Evolutionary conservation across 768 basidiomycete genomes (phyloP).

Genomic region (Hypholoma sublateritium): DNA sequence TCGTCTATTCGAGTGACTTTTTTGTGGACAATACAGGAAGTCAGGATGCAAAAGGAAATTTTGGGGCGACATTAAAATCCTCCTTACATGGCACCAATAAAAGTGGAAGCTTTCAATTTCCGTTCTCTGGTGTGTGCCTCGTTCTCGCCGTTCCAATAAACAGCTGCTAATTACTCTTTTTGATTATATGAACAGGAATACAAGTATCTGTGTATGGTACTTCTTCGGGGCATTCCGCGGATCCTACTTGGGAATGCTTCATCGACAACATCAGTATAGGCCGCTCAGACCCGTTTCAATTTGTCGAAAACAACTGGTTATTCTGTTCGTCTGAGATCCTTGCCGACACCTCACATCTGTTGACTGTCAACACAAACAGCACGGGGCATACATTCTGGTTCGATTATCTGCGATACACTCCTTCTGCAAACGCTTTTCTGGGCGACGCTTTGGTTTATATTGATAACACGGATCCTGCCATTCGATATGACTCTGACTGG

Average conservation of each 20-base stretch:
- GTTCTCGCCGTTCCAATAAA: not conserved
- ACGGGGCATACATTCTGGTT: constrained; percentile 26
- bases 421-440: constrained; percentile 13
- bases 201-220: constrained; percentile 23
- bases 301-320: constrained; percentile 31
- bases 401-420: constrained; percentile 28
- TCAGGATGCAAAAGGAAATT: constrained; percentile 19
- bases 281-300: constrained; percentile 17
- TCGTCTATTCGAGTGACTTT: constrained; percentile 18
- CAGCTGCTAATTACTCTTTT: not conserved
- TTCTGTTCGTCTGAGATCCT: constrained; percentile 25
- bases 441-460: constrained; percentile 14
- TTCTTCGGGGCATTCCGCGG: constrained; percentile 13
- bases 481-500: constrained; percentile 22
- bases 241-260: constrained; percentile 33
- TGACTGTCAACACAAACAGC: constrained; percentile 26
- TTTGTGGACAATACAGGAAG: constrained; percentile 8
- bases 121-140: constrained; percentile 18
- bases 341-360: constrained; percentile 21
- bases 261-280: constrained; percentile 25
- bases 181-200: constrained; percentile 20
- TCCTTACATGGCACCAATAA: constrained; percentile 20
- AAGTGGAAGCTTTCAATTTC: constrained; percentile 18
- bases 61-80: constrained; percentile 15
- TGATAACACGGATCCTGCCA: constrained; percentile 13